Percentiles rank a stretch among this genome's conserved stretches.
phyloP scores from a whole-genome alignment of 2,329 filamentous ascomycete species.

The Malbranchea zuffiana region DNA sequence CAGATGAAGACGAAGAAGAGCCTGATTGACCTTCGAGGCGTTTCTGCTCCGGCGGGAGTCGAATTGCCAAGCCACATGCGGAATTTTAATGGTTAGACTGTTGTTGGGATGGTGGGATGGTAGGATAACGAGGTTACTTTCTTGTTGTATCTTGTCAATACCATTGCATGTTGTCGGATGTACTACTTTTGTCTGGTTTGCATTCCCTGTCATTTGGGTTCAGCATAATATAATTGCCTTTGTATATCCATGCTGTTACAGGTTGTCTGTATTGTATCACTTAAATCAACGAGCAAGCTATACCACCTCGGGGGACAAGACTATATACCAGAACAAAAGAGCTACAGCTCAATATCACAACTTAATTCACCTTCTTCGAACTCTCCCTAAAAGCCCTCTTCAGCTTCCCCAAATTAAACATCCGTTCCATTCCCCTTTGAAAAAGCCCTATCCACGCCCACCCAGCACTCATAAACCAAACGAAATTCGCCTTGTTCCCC shows the following conservation, averaged over 20 bases:
- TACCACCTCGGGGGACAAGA: not conserved
- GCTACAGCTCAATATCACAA: not conserved
- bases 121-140: too few relatives aligned
- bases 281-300: conserved; percentile 3
- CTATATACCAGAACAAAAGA: not conserved
- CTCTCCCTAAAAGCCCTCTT: conserved; percentile 17
- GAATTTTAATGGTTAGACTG: too few relatives aligned
- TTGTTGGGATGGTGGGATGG: too few relatives aligned
- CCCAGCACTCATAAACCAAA: conserved; percentile 41
- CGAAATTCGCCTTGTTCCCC: conserved; percentile 38
- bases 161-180: too few relatives aligned
- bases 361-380: conserved; percentile 4
- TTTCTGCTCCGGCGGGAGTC: too few relatives aligned
- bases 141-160: too few relatives aligned
- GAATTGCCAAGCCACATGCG: too few relatives aligned
- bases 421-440: conserved; percentile 35
- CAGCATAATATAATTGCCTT: conserved; percentile 2
- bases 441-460: conserved; percentile 34
- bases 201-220: too few relatives aligned
- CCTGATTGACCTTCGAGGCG: not conserved
- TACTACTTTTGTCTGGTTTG: too few relatives aligned
- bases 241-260: conserved; percentile 3
- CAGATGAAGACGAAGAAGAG: conserved; percentile 4
- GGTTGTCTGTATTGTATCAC: conserved; percentile 6
- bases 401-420: conserved; percentile 43